Evolutionary conservation across 2,329 filamentous ascomycete genomes (phyloP), one percentile per base, ranked within the genome.

Genomic region (Neonectria ditissima): DNA sequence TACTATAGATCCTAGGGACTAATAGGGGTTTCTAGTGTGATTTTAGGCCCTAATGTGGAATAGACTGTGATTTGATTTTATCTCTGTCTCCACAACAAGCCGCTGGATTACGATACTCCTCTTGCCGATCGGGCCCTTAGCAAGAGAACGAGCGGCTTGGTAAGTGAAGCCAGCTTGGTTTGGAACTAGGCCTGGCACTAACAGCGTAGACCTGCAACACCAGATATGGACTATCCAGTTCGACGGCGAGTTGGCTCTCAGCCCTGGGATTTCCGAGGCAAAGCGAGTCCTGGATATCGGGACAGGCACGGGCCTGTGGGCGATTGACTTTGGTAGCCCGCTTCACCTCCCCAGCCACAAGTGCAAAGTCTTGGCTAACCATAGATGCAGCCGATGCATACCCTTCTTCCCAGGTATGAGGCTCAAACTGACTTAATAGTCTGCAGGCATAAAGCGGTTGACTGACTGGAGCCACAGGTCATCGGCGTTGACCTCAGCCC

Each of bases 301-400:
- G 2, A 74, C 72, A 0, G 73, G 73, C 5, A 74, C 72, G 1
- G 72, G 72, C 5, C 68, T 73, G 10, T 73, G 72, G 71, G 71
- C 71, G 5, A 68, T 73, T 53, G 71, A 73, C 18, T 74, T 69
- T 47, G 72, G 66, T 63, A 48, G 54, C 41, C 5, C 13, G 34
- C 8, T 50, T 13, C 11, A 32, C 5, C 7, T 2, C 47, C 1
- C 22, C 34, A 7, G 2, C 28, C 26, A 30, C 7, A 1, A 22
- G 11, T 11, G 18, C 52, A 10, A 48, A 32, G 7, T 59, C 41
- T 22, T 11, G 13, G 16, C 20, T 44, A 41, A 55, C 34, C 34
- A n/a, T 24, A 8, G 39, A 10, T 47, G 28, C 5, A 69, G 66
- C 66, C 8, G 65, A 69, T 48, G 55, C 65, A n/a, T 39, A 65